phyloP scores from a whole-genome alignment of 2,329 filamentous ascomycete species.

The Balansia obtecta region DNA sequence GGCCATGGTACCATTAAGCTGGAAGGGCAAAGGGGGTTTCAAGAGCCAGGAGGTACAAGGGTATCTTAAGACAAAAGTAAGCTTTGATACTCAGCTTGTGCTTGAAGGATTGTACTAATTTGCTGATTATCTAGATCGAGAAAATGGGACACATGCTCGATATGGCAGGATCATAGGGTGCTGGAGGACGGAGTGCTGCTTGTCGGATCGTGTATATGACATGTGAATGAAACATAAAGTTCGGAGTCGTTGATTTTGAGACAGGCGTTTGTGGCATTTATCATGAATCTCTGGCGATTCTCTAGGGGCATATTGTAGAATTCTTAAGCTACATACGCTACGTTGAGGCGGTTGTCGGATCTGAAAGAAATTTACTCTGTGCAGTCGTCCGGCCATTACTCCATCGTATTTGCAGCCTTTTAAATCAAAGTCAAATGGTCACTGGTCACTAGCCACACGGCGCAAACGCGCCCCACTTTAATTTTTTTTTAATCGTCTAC shows the following conservation, averaged over 20 bases:
- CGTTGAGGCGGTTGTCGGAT: neutral
- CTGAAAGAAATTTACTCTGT: neutral
- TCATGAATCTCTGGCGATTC: neutral
- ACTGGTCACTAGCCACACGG: neutral
- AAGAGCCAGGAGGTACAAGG: conserved; percentile 81
- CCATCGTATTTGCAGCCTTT: too few species aligned
- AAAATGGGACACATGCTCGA: conserved; percentile 78
- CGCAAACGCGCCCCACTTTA: neutral
- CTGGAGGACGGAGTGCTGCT: neutral
- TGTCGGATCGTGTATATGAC: neutral
- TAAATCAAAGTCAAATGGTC: neutral
- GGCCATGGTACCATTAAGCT: conserved; percentile 89
- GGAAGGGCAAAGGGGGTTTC: conserved; percentile 77
- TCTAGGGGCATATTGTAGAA: neutral
- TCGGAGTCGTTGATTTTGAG: neutral
- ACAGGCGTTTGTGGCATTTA: neutral
- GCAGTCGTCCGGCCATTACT: neutral
- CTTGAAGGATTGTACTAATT: conserved; percentile 10
- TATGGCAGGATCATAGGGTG: conserved; percentile 25
- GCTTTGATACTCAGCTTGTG: conserved; percentile 14
- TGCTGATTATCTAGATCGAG: conserved; percentile 46
- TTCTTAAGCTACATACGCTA: neutral
- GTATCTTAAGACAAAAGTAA: conserved; percentile 88
- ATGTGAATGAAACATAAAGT: neutral
- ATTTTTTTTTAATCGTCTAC: neutral